phyloP scores from a whole-genome alignment of 2,329 filamentous ascomycete species.

The Fusarium circinatum region DNA sequence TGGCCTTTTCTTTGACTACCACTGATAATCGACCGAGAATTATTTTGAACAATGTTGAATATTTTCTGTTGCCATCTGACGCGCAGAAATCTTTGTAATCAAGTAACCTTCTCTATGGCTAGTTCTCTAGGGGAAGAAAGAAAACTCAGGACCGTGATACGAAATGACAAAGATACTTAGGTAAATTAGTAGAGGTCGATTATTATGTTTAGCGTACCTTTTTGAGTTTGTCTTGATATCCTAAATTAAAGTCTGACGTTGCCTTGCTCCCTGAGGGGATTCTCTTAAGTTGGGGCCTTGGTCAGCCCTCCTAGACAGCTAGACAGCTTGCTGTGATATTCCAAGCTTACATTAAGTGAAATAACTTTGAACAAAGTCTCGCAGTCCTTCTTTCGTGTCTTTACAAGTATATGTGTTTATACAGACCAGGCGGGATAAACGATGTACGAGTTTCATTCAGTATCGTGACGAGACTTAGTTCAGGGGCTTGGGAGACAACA shows the following conservation, averaged over 20 bases:
- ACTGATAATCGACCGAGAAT: accelerated
- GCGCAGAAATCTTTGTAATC: neutral
- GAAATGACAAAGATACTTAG: neutral
- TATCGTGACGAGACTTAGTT: too few relatives aligned
- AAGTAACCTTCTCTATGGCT: accelerated
- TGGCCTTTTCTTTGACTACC: accelerated
- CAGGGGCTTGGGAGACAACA: too few relatives aligned
- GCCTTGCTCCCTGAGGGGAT: accelerated
- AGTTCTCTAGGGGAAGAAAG: neutral
- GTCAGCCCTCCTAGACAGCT: neutral
- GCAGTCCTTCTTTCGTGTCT: accelerated
- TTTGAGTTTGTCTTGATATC: accelerated
- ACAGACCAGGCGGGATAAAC: too few relatives aligned
- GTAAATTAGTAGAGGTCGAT: neutral
- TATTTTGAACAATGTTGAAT: neutral
- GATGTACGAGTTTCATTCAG: too few relatives aligned
- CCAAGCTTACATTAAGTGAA: accelerated
- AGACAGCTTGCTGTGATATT: too few relatives aligned
- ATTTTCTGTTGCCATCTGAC: neutral
- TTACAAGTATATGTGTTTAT: accelerated
- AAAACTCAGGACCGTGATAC: neutral
- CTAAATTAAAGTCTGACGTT: accelerated
- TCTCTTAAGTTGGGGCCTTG: neutral
- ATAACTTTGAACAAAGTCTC: accelerated
- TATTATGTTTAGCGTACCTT: neutral